Evolutionary conservation across 1,139 yeast species (phyloP), one percentile per base, ranked within the genome.

Genomic region (Magnusiomyces suaveolens): DNA sequence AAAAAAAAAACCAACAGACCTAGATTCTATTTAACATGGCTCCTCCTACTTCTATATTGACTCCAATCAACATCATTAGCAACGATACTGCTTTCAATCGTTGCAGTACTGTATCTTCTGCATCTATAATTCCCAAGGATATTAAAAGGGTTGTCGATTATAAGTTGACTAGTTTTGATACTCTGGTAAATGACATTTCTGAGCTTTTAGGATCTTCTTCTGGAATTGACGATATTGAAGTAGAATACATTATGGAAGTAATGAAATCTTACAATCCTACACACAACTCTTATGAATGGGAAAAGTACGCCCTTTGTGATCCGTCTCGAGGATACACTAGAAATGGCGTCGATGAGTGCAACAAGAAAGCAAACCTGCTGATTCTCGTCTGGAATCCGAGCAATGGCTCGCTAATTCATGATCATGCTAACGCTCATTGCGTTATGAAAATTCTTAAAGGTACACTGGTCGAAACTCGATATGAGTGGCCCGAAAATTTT

Each of bases 381-480:
- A 70, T 84, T 18, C 69, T 84, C 53, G 88, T 84, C 32, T 85
- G 92, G 92, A 76, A 78, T 55, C 89, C 89, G 0, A 80, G 80
- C n/a, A 75, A 75, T 63, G 74, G 82, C 25, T 81, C 87, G 46
- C 77, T 82, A 51, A 81, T 84, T 58, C 92, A 85, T 65, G 89
- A 83, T 68, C 92, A 84, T 62, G 87, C 90, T 36, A 76, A 80
- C 57, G 89, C 90, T 20, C 90, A 85, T 56, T 73, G 76, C 61
- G 63, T 73, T 44, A 73, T 73, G 64, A 84, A 84, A 69, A 72
- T 84, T 46, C 71, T 84, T 56, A 74, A 79, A 61, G 92, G 92
- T 2, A 68, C 72, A 43, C 72, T 85, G 51, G 70, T 71, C 26
- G 92, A 84, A 68, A 75, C 79, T 6, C 70, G 82, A 38, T 84